These are phyloP conservation scores for Entomortierella beljakovae DNA, from an alignment of 192 early-diverging fungal genomes.

Conservation along the genomic window DNA sequence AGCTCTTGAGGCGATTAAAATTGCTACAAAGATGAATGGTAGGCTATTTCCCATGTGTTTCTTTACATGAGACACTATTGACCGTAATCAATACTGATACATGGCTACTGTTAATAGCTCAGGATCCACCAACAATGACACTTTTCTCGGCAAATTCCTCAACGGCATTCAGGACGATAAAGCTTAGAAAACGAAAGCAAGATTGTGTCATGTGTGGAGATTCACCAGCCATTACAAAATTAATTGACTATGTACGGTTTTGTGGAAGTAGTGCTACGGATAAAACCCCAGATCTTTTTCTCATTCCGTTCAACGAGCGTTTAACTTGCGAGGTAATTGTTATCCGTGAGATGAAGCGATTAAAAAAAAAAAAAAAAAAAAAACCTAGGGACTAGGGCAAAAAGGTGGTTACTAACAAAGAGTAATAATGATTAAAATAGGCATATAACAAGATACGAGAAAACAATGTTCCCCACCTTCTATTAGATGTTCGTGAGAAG, in stretches of 20 bases:
- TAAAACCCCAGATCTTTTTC: constrained; percentile 61
- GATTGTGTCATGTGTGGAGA: constrained; percentile 92
- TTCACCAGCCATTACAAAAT: constrained; percentile 77
- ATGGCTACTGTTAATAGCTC: constrained; percentile 11
- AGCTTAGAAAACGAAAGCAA: constrained; percentile 73
- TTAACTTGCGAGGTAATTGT: constrained; percentile 34
- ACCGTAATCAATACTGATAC: background rate
- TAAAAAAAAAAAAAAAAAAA: background rate
- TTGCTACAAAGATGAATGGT: constrained; percentile 73
- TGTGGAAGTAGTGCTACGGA: constrained; percentile 86
- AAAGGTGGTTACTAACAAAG: background rate
- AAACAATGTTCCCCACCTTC: constrained; percentile 65
- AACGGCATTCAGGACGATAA: constrained; percentile 84
- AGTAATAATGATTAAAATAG: constrained; percentile 5
- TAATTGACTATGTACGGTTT: constrained; percentile 94
- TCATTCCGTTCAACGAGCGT: constrained; percentile 28
- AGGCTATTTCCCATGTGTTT: background rate
- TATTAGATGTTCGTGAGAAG: constrained; percentile 92
- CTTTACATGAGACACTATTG: too few species aligned
- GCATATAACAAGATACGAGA: constrained; percentile 62
- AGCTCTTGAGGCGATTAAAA: constrained; percentile 93
- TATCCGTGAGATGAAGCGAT: background rate
- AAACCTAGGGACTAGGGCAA: background rate
- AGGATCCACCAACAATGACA: constrained; percentile 74
- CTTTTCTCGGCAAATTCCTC: constrained; percentile 80